Evolutionary conservation across 495 filamentous ascomycete genomes (phyloP), one percentile per base, ranked within the genome.

Genomic region (Aspergillus homomorphus): DNA sequence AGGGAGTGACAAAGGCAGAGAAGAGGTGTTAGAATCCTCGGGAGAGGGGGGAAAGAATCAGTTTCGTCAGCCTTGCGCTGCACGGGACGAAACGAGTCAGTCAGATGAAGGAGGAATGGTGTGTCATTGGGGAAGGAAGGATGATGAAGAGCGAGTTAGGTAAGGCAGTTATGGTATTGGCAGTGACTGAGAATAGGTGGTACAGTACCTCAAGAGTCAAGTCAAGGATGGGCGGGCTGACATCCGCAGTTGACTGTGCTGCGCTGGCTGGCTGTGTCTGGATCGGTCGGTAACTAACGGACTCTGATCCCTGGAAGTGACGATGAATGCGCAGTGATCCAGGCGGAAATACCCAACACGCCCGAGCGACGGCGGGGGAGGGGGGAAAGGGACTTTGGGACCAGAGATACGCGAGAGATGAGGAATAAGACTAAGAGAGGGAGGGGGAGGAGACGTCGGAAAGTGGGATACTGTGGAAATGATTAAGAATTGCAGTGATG

Each of bases 1-100:
- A 69, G 70, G 62, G 67, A 71, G 59, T 66, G 68, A 74, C 65
- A 65, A 66, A 54, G 58, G 66, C 66, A 56, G 42, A 51, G 55
- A 57, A 59, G 43, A 45, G 50, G 53, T 24, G 43, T 21, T 53
- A 23, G 10, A 45, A 26, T 45, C 57, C 45, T 51, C 19, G 26
- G 45, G 52, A 49, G 28, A 41, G 22, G 53, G 19, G 33, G 45
- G 19, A 41, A 6, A 6, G 52, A 56, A 45, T 41, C 24, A 51
- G 48, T 24, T 50, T 44, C 41, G 38, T 57, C 19, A 55, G 56
- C 56, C 44, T 52, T 53, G 52, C 33, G 24, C 54, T 59, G 59
- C 62, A 57, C 58, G 46, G 48, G 12, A 55, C 54, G 57, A 64
- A 55, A 61, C 56, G 54, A 59, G 58, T 54, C 58, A 33, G 61